Evolutionary conservation across 805 yeast genomes (phyloP), one percentile per base, ranked within the genome.

Genomic region (Osmozyma mogii): DNA sequence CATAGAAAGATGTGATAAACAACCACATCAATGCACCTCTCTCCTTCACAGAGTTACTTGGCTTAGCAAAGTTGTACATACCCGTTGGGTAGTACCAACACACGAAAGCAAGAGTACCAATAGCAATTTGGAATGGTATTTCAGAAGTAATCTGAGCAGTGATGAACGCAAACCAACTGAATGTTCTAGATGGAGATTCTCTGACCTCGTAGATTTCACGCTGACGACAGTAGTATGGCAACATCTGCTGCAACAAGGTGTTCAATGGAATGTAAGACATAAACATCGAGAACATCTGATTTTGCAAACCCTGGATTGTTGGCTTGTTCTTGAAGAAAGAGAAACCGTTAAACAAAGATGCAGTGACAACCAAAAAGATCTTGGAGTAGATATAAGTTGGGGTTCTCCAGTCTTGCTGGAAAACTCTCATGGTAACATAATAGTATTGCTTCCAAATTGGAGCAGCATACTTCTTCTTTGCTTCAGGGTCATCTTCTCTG

Each of bases 311-410:
- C 56, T 60, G 84, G 26, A 66, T 49, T 9, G 84, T 68, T 7
- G 65, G 66, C 32, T 50, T 70, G 20, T 85, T 81, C 36, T 75
- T 77, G 56, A 70, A 78, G 55, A 77, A 77, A 5, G 84, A 70
- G 52, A 83, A 83, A 24, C 94, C 94, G 38, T 77, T 70, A 49
- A 78, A 75, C 28, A 79, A 48, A 13, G 78, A 61, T 35, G 81
- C 57, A 9, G 68, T 46, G 4, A 68, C 55, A 37, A 74, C 65
- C 55, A 81, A 68, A 48, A 63, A 59, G 15, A 74, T 42, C 56
- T 81, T 83, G 21, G 89, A 63, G 52, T 66, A 61, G 40, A 81
- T 65, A 49, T 81, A 80, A 16, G 58, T 48, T 5, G 78, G 80
- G 38, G 77, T 67, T 52, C 92, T 67, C 72, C 72, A 77, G 34